These are phyloP conservation scores for Metschnikowia kofuensis DNA, from an alignment of 805 yeast species.

Conservation along the genomic window DNA sequence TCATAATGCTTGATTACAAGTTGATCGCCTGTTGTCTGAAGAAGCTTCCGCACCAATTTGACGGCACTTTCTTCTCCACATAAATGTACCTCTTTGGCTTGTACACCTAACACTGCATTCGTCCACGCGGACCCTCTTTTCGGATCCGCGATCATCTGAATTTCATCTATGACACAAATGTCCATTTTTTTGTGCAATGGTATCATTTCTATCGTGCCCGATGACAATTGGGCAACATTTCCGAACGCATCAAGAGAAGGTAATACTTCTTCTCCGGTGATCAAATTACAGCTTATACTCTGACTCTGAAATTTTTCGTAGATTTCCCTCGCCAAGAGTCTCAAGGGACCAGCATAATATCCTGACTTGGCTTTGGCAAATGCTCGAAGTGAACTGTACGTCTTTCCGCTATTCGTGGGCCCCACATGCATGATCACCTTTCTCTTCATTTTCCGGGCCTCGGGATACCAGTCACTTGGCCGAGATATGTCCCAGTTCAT, in stretches of 20 bases:
- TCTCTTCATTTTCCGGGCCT: slow-evolving; percentile 75
- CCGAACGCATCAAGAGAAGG: slow-evolving; percentile 69
- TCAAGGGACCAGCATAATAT: slow-evolving; percentile 90
- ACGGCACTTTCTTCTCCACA: slow-evolving; percentile 93
- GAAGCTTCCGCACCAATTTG: slow-evolving; percentile 58
- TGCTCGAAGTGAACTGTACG: slow-evolving; percentile 73
- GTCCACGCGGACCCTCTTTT: slow-evolving; percentile 94
- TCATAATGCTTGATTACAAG: slow-evolving; percentile 67
- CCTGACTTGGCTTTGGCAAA: slow-evolving; percentile 69
- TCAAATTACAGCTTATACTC: slow-evolving; percentile 70
- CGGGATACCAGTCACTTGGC: slow-evolving; percentile 71
- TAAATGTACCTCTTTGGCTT: slow-evolving; percentile 80
- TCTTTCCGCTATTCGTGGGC: slow-evolving; percentile 96
- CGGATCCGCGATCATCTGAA: slow-evolving; percentile 86
- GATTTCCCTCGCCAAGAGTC: slow-evolving; percentile 88
- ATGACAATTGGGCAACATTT: slow-evolving; percentile 66
- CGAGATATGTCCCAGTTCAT: slow-evolving; percentile 20
- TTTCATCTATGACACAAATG: slow-evolving; percentile 90
- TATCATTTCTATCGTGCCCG: slow-evolving; percentile 94
- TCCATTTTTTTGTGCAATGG: slow-evolving; percentile 69
- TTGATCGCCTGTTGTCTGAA: slow-evolving; percentile 73
- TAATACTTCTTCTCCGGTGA: slow-evolving; percentile 95
- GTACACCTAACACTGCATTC: slow-evolving; percentile 79
- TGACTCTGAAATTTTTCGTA: slow-evolving; percentile 73
- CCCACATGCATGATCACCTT: slow-evolving; percentile 92